A percentile compares a stretch with the other conserved stretches of the same genome.
These are phyloP conservation scores for Flammula alnicola DNA, from an alignment of 1,284 basidiomycete genomes.

Conservation along the genomic window DNA sequence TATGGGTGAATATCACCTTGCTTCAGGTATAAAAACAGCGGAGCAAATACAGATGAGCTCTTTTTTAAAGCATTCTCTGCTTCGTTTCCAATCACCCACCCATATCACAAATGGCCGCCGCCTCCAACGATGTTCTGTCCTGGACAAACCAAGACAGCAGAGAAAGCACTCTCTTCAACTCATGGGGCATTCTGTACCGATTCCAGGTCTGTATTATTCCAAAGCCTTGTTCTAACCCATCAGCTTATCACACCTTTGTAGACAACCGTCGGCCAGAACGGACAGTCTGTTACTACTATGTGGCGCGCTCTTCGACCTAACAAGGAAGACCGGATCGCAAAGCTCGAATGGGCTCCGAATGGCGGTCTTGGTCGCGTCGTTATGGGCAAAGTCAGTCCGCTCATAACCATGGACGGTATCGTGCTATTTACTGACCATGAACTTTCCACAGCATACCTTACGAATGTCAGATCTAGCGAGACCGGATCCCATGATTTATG, in stretches of 20 bases:
- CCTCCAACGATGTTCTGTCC: conserved; percentile 73
- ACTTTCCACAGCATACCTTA: conserved; percentile 58
- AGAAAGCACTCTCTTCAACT: conserved; percentile 79
- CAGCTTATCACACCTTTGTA: conserved; percentile 32
- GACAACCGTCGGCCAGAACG: conserved; percentile 66
- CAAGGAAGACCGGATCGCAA: conserved; percentile 83
- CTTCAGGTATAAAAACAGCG: conserved; percentile 38
- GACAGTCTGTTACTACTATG: conserved; percentile 73
- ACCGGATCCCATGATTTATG: conserved; percentile 60
- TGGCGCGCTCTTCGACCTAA: conserved; percentile 77
- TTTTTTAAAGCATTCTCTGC: conserved; percentile 32
- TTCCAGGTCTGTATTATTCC: conserved; percentile 59
- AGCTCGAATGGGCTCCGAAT: conserved; percentile 80
- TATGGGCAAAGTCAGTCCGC: conserved; percentile 69
- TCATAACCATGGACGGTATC: conserved; percentile 6
- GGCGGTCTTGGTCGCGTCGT: conserved; percentile 80
- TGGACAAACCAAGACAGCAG: conserved; percentile 87
- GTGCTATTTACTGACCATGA: conserved; percentile 21
- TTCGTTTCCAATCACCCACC: conserved; percentile 33
- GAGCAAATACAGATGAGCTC: conserved; percentile 22
- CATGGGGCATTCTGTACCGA: conserved; percentile 79
- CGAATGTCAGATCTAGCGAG: conserved; percentile 82
- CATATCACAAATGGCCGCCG: conserved; percentile 26
- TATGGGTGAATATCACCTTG: conserved; percentile 20
- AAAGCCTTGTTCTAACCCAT: not conserved